Percentiles rank a stretch among this genome's conserved stretches.
Evolutionary conservation across 2,329 filamentous ascomycete genomes (phyloP).

Genomic region (Emergomyces africanus): DNA sequence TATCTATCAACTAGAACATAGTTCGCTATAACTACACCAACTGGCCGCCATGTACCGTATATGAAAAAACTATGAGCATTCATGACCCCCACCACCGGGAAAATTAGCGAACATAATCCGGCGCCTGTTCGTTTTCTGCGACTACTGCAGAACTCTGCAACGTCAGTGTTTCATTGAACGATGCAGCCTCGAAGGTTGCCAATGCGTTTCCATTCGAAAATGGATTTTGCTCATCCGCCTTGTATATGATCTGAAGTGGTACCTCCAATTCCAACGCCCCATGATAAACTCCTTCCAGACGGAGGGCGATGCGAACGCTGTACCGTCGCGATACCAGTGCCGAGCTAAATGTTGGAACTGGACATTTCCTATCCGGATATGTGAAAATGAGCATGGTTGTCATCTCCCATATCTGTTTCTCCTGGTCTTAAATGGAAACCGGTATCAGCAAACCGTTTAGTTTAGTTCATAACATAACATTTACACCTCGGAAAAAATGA

Average conservation of each 20-base stretch:
- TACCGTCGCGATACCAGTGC: conserved; percentile 6
- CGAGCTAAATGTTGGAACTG: conserved; percentile 3
- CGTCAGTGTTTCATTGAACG: not conserved
- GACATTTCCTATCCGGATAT: not conserved
- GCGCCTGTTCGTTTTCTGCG: not conserved
- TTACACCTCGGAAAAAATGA: not conserved
- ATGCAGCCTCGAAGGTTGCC: not conserved
- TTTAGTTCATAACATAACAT: no score
- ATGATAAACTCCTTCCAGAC: conserved; percentile 1
- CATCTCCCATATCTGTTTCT: conserved; percentile 1
- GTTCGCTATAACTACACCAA: not conserved
- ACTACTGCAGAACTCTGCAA: not conserved
- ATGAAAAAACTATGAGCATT: not conserved
- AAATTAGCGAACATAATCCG: not conserved
- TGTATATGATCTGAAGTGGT: conserved; percentile 5
- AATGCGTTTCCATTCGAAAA: not conserved
- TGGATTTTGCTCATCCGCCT: not conserved
- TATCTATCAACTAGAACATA: not conserved
- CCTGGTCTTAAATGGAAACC: not conserved
- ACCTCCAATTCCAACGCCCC: conserved; percentile 1
- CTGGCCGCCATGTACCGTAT: not conserved
- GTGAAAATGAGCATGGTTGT: not conserved
- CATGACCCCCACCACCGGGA: not conserved
- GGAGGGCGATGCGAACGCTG: conserved; percentile 2
- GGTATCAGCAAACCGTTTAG: not conserved